phyloP scores from a whole-genome alignment of 2,329 filamentous ascomycete genomes.

The Clarireedia hainanense region DNA sequence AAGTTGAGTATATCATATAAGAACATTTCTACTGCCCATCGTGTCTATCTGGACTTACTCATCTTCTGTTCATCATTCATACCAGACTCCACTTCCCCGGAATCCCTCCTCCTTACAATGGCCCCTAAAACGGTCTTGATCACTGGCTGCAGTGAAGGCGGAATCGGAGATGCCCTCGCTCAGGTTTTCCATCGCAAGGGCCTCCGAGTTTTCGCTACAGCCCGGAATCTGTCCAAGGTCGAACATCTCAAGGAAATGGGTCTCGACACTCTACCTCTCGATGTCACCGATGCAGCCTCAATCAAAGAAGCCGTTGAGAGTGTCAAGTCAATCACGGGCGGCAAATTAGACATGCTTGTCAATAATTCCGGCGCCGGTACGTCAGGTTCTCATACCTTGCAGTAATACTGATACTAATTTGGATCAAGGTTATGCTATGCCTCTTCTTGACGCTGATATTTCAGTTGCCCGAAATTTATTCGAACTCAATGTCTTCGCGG shows the following conservation, averaged over 20 bases:
- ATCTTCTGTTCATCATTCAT: no score
- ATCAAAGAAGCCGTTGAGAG: slow-evolving; percentile 29
- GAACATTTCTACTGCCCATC: no score
- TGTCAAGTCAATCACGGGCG: slow-evolving; percentile 29
- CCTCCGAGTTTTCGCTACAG: slow-evolving; percentile 35
- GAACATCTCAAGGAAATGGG: slow-evolving; percentile 25
- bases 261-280: slow-evolving; percentile 30
- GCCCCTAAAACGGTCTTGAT: slow-evolving; percentile 28
- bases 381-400: not conserved
- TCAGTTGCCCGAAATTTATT: slow-evolving; percentile 25
- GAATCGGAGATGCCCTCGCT: slow-evolving; percentile 35
- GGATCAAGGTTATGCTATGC: slow-evolving; percentile 23
- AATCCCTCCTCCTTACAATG: not conserved
- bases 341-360: slow-evolving; percentile 34
- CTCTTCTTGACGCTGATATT: slow-evolving; percentile 29
- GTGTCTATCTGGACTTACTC: no score
- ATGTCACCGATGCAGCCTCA: slow-evolving; percentile 33
- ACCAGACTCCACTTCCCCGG: no score
- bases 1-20: no score
- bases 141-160: slow-evolving; percentile 34
- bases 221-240: slow-evolving; percentile 31
- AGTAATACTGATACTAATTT: not conserved
- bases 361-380: slow-evolving; percentile 36
- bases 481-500: slow-evolving; percentile 29
- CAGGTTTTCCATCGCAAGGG: slow-evolving; percentile 31